These are phyloP conservation scores for Priceomyces fermenticarens DNA, from an alignment of 805 yeast genomes.

Conservation along the genomic window DNA sequence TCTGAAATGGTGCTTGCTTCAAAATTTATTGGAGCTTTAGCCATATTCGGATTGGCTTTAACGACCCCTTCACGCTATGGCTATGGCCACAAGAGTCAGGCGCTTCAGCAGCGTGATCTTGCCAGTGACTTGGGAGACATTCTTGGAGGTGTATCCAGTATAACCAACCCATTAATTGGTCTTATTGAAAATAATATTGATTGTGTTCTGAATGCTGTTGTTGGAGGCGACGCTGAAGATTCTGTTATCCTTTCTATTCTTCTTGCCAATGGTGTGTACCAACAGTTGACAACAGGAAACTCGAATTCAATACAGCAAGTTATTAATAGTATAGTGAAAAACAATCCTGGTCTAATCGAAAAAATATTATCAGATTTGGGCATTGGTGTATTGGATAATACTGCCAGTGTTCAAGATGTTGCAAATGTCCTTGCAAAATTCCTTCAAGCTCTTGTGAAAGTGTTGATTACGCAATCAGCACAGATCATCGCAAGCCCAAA, in stretches of 20 bases:
- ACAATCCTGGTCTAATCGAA: conserved; percentile 3
- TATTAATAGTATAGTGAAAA: conserved; percentile 1
- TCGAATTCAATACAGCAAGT: not conserved
- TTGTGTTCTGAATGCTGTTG: conserved; percentile 2
- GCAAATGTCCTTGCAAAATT: conserved; percentile 1
- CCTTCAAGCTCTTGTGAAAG: conserved; percentile 2
- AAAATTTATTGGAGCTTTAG: too few relatives aligned
- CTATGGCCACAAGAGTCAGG: too few relatives aligned
- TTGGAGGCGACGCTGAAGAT: conserved; percentile 1
- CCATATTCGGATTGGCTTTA: too few relatives aligned
- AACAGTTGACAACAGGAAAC: not conserved
- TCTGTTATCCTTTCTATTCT: not conserved
- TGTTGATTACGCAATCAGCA: not conserved
- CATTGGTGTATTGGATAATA: conserved; percentile 1
- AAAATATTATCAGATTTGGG: conserved; percentile 1
- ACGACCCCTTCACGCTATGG: too few relatives aligned
- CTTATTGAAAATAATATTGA: conserved; percentile 1
- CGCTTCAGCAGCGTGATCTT: not conserved
- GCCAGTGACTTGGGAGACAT: not conserved
- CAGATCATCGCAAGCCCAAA: not conserved
- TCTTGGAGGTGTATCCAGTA: conserved; percentile 2
- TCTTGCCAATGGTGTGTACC: conserved; percentile 3
- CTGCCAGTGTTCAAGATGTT: conserved; percentile 1
- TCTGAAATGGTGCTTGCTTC: too few relatives aligned
- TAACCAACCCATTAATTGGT: not conserved